A percentile compares a stretch with the other conserved stretches of the same genome.
These are phyloP conservation scores for Anthracocystis walkeri DNA, from an alignment of 1,284 basidiomycete species.

Conservation along the genomic window DNA sequence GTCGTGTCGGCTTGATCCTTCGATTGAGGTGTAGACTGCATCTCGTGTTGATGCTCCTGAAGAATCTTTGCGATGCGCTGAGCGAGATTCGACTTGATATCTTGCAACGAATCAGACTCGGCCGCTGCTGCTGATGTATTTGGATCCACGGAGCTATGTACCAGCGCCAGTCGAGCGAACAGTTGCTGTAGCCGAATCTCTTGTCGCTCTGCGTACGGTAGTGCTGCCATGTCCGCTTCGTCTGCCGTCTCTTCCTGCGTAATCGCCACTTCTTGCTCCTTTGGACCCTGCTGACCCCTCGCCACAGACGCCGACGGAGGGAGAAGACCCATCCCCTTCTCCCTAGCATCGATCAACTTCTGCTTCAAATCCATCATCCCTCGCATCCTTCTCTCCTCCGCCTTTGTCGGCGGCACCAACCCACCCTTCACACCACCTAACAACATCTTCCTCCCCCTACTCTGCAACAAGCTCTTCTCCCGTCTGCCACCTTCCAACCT, in stretches of 20 bases:
- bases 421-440: not conserved
- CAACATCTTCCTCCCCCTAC: slow-evolving; percentile 18
- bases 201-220: slow-evolving; percentile 41
- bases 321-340: slow-evolving; percentile 28
- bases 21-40: slow-evolving; percentile 10
- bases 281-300: not conserved
- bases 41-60: slow-evolving; percentile 25
- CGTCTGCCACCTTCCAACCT: slow-evolving; percentile 32
- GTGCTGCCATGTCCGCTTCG: slow-evolving; percentile 19
- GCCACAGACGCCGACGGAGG: slow-evolving; percentile 15
- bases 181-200: slow-evolving; percentile 43
- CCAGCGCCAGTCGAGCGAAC: slow-evolving; percentile 41
- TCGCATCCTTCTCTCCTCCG: slow-evolving; percentile 15
- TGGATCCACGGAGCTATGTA: slow-evolving; percentile 12
- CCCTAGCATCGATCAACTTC: slow-evolving; percentile 39
- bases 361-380: slow-evolving; percentile 26
- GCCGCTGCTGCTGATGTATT: not conserved
- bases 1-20: not conserved
- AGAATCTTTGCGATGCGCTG: slow-evolving; percentile 37
- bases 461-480: slow-evolving; percentile 15
- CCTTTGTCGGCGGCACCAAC: slow-evolving; percentile 10
- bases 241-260: not conserved
- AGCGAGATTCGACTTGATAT: slow-evolving; percentile 45
- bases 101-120: slow-evolving; percentile 17
- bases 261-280: not conserved